Conservation (phyloP, 208 protist genomes). For the Endotrypanum monterogeii region DNA sequence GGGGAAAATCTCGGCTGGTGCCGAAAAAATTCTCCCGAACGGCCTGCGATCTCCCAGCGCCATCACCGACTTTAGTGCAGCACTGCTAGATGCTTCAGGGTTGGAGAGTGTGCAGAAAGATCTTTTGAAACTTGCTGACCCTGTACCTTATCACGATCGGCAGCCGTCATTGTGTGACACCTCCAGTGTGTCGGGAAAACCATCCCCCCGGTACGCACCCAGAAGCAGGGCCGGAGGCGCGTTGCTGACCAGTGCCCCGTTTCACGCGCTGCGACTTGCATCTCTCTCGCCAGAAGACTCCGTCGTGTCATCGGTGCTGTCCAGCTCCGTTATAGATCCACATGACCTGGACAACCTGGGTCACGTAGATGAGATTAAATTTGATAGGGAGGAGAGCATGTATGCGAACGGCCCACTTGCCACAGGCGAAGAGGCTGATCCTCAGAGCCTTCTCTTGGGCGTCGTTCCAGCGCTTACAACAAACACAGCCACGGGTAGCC, state of each 20-base stretch:
- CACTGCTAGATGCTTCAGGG: background rate
- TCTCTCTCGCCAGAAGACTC: background rate
- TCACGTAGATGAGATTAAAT: background rate
- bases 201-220: background rate
- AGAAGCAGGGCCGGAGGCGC: background rate
- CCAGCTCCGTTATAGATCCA: background rate
- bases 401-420: background rate
- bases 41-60: conserved; percentile 28
- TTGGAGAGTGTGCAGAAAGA: background rate
- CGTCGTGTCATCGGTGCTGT: conserved; percentile 11
- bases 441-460: background rate
- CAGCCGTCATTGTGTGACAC: too few species aligned
- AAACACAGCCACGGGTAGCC: background rate
- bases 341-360: background rate
- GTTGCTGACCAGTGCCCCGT: conserved; percentile 9
- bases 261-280: conserved; percentile 29
- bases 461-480: background rate
- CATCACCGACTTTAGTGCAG: conserved; percentile 13
- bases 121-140: background rate
- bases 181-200: background rate
- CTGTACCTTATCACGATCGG: background rate
- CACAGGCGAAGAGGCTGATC: background rate
- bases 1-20: background rate
- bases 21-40: conserved; percentile 23
- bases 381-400: background rate